Percentiles rank a stretch among this genome's conserved stretches.
These are phyloP conservation scores for Adansonia digitata DNA, from an alignment of 345 rosid species.

Conservation along the genomic window DNA sequence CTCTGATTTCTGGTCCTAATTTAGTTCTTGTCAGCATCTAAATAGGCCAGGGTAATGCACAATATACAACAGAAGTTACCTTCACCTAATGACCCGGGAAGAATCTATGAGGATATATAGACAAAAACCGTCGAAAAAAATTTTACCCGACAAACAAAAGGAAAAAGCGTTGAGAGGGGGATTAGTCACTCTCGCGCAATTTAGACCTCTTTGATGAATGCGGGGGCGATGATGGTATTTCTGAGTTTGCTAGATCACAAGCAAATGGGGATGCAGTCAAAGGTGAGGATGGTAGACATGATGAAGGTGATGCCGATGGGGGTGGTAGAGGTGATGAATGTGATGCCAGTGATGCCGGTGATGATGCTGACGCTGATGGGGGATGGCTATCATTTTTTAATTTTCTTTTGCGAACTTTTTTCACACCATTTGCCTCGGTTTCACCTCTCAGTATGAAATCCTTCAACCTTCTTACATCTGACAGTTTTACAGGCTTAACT, in stretches of 20 bases:
- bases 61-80: too few relatives aligned
- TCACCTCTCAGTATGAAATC: slow-evolving; percentile 48
- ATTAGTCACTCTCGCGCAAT: slow-evolving; percentile 6
- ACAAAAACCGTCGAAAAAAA: slow-evolving; percentile 1
- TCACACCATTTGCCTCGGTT: slow-evolving; percentile 23
- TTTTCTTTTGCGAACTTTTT: slow-evolving; percentile 37
- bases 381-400: slow-evolving; percentile 5
- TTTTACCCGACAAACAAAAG: not conserved
- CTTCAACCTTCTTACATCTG: slow-evolving; percentile 65
- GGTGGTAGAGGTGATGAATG: too few relatives aligned
- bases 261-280: not conserved
- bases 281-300: not conserved
- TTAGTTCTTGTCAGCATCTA: not conserved
- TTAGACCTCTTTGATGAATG: slow-evolving; percentile 23
- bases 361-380: not conserved
- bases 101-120: not conserved
- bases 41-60: not conserved
- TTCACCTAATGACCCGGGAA: too few relatives aligned
- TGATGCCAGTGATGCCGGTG: not conserved
- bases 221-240: not conserved
- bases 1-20: not conserved
- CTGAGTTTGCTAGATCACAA: not conserved
- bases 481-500: slow-evolving; percentile 71
- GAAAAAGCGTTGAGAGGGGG: not conserved
- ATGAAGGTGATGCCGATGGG: not conserved